Evolutionary conservation across 169 alveolate genomes (phyloP).

Genomic region (Babesia sp.): DNA sequence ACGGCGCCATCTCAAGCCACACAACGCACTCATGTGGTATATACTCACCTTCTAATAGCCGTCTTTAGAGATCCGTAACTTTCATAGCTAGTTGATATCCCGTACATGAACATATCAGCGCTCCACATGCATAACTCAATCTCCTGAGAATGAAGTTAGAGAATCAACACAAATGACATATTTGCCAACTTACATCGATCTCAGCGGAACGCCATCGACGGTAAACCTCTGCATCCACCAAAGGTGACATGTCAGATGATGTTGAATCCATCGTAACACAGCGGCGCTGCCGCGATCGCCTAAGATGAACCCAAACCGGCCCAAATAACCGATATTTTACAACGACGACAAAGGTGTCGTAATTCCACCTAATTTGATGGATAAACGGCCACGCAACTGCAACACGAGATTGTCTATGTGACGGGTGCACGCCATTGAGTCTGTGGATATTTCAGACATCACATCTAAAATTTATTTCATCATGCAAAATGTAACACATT

Average conservation of each 20-base stretch:
- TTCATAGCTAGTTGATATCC: conserved; percentile 42
- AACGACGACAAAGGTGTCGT: not conserved
- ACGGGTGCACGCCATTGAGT: conserved; percentile 1
- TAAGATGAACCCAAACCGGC: not conserved
- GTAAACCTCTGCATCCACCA: conserved; percentile 50
- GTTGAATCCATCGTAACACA: conserved; percentile 2
- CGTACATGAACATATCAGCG: conserved; percentile 59
- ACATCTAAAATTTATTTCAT: too few species aligned
- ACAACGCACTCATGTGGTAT: too few species aligned
- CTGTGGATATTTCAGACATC: not conserved
- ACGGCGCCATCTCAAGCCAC: too few species aligned
- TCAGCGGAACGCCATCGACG: conserved; percentile 58
- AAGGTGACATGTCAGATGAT: not conserved
- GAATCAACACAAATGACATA: not conserved
- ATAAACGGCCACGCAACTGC: not conserved
- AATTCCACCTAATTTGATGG: not conserved
- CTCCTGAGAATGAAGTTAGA: conserved; percentile 23
- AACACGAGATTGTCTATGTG: not conserved
- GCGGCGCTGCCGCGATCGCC: not conserved
- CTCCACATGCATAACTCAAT: conserved; percentile 62
- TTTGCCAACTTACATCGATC: conserved; percentile 40
- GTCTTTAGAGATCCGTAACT: conserved; percentile 64
- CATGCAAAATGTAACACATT: too few species aligned
- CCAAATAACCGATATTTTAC: not conserved
- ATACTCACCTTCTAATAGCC: conserved; percentile 62